phyloP scores from a whole-genome alignment of 1,284 basidiomycete species.

The Exobasidium rhododendri region DNA sequence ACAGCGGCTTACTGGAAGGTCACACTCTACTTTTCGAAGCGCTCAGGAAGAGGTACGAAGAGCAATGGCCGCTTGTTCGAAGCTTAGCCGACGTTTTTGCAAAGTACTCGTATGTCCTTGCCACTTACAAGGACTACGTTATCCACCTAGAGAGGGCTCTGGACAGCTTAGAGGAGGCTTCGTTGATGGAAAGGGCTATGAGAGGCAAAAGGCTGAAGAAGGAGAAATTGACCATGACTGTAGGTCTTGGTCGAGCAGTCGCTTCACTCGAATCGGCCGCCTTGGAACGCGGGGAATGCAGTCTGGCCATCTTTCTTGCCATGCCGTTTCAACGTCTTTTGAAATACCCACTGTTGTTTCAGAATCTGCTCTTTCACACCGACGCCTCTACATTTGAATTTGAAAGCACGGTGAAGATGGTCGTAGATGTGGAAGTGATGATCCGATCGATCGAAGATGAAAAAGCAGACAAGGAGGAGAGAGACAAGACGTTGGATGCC shows the following conservation, averaged over 20 bases:
- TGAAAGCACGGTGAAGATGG: conserved; percentile 91
- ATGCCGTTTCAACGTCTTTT: conserved; percentile 95
- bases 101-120: conserved; percentile 34
- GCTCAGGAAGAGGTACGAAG: conserved; percentile 42
- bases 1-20: conserved; percentile 35
- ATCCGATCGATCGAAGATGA: conserved; percentile 95
- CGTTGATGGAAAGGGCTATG: conserved; percentile 44
- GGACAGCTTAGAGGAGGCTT: conserved; percentile 44
- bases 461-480: conserved; percentile 90
- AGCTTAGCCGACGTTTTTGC: conserved; percentile 44
- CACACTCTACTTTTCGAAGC: conserved; percentile 38
- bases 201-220: conserved; percentile 41
- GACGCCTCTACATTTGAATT: conserved; percentile 96
- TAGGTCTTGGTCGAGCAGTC: conserved; percentile 48
- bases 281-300: conserved; percentile 81
- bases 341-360: conserved; percentile 94
- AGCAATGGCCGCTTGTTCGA: conserved; percentile 47
- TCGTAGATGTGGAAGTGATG: conserved; percentile 90
- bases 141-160: conserved; percentile 42
- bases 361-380: conserved; percentile 75
- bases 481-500: conserved; percentile 87
- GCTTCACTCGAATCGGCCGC: conserved; percentile 69
- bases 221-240: conserved; percentile 41
- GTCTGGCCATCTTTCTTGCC: conserved; percentile 85
- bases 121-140: conserved; percentile 40